Conservation (phyloP, 2,329 filamentous ascomycete species). For the Venturia oleaginea region DNA sequence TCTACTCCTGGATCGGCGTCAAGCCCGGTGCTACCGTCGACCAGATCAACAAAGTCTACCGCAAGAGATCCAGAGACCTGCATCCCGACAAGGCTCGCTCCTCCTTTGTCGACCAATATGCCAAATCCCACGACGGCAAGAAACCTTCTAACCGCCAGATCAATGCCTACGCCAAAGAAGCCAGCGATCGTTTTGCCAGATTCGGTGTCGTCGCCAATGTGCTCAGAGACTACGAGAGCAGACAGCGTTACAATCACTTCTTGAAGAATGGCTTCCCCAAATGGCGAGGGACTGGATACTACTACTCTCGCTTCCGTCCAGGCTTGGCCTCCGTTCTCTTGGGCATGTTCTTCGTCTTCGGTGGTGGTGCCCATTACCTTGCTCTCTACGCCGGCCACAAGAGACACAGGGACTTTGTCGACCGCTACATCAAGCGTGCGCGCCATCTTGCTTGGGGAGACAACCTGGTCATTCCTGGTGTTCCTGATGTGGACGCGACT, state of each 20-base stretch:
- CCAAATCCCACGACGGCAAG: slow-evolving; percentile 46
- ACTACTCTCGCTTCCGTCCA: slow-evolving; percentile 88
- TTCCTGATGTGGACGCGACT: slow-evolving; percentile 55
- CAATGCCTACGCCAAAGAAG: slow-evolving; percentile 68
- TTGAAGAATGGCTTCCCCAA: slow-evolving; percentile 83
- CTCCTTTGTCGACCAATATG: slow-evolving; percentile 63
- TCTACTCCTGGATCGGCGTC: slow-evolving; percentile 88
- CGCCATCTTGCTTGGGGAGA: slow-evolving; percentile 85
- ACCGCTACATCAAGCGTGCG: slow-evolving; percentile 84
- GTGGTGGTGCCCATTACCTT: slow-evolving; percentile 80
- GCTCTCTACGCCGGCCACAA: slow-evolving; percentile 80
- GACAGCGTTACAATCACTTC: slow-evolving; percentile 93
- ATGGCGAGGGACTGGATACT: slow-evolving; percentile 98
- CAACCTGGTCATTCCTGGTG: slow-evolving; percentile 50
- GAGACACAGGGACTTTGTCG: slow-evolving; percentile 82
- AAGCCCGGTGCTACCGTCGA: slow-evolving; percentile 65
- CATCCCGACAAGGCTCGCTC: slow-evolving; percentile 92
- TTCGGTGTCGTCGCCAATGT: slow-evolving; percentile 79
- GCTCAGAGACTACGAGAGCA: slow-evolving; percentile 60
- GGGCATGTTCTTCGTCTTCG: slow-evolving; percentile 72
- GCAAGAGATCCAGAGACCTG: slow-evolving; percentile 70
- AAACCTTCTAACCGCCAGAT: slow-evolving; percentile 65
- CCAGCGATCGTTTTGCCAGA: slow-evolving; percentile 73
- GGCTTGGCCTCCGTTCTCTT: slow-evolving; percentile 76
- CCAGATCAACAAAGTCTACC: slow-evolving; percentile 89